Evolutionary conservation across 306 rosid genomes (phyloP), one percentile per base, ranked within the genome.

Genomic region (Quercus robur): DNA sequence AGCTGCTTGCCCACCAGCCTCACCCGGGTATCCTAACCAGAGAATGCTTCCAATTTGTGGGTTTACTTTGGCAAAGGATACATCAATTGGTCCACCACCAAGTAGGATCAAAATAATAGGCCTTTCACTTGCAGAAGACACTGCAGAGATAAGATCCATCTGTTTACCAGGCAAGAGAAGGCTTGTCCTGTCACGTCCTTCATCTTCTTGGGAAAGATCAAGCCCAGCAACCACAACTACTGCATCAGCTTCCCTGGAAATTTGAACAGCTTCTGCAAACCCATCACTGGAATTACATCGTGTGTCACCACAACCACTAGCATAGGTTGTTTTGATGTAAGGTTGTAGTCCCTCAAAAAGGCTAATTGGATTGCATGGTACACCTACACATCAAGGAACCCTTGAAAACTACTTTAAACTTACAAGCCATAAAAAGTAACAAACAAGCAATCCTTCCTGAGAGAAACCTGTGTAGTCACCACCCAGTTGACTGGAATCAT

Each of bases 21-120:
- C 97, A 41, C 98, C 97, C 4, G 97, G 98, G 82, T 94, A 90
- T 6, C 98, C 97, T 41, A 94, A 85, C 93, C 94, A 94, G 77
- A 94, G 83, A 84, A 94, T 92, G 80, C 98, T 90, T 61, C 89
- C 89, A 68, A 94, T 85, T 82, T 10, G 80, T 2, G 83, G 79
- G 78, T 89, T 78, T 28, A 35, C 73, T 84, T 94, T 77, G 6
- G 96, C 97, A 58, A 89, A 92, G 4, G 92, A 84, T 70, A 92
- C 85, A 71, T 94, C 98, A 31, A 94, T 86, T n/a, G 98, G 96
- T 13, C 98, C 98, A 63, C 98, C 97, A 21, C 97, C 97, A 56
- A 86, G 82, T 68, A 93, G 97, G 77, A 91, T 94, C 15, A 93
- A 82, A 87, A 91, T 83, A 73, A 89, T 91, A 10, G 97, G 97